Percentiles rank a stretch among this genome's conserved stretches.
phyloP scores from a whole-genome alignment of 73 alveolate species.

The Urostyla sp. region DNA sequence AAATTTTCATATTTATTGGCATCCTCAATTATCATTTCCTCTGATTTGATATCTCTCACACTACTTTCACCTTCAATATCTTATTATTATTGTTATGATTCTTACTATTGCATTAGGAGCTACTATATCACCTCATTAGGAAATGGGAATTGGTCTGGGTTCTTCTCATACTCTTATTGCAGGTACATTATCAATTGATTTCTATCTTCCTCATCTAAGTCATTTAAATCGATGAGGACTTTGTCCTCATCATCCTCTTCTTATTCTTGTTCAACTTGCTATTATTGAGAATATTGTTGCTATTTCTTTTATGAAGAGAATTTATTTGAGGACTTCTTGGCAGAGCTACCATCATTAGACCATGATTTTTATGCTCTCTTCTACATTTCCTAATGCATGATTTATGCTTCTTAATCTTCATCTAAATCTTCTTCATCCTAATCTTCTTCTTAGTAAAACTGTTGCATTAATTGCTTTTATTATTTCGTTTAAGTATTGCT shows the following conservation, averaged over 20 bases:
- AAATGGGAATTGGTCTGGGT: constrained; percentile 43
- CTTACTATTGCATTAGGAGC: not conserved
- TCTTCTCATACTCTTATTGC: constrained; percentile 43
- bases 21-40: constrained; percentile 51
- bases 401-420: not conserved
- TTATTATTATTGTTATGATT: not conserved
- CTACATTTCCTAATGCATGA: not conserved
- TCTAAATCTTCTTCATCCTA: constrained; percentile 37
- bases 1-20: not conserved
- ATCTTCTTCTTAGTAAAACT: constrained; percentile 9
- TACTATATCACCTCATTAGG: constrained; percentile 35
- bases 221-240: constrained; percentile 38
- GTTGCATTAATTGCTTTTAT: not conserved
- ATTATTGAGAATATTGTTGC: not conserved
- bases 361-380: not conserved
- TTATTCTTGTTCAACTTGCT: constrained; percentile 31
- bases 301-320: not conserved
- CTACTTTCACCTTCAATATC: constrained; percentile 2
- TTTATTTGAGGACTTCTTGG: not conserved
- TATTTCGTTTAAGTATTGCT: too few relatives aligned
- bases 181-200: constrained; percentile 28
- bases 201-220: constrained; percentile 21
- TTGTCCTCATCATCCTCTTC: constrained; percentile 28
- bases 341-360: not conserved
- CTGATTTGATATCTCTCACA: constrained; percentile 25